A percentile compares a stretch with the other conserved stretches of the same genome.
phyloP scores from a whole-genome alignment of 176 grass and related monocot species.

The Otatea glauca region DNA sequence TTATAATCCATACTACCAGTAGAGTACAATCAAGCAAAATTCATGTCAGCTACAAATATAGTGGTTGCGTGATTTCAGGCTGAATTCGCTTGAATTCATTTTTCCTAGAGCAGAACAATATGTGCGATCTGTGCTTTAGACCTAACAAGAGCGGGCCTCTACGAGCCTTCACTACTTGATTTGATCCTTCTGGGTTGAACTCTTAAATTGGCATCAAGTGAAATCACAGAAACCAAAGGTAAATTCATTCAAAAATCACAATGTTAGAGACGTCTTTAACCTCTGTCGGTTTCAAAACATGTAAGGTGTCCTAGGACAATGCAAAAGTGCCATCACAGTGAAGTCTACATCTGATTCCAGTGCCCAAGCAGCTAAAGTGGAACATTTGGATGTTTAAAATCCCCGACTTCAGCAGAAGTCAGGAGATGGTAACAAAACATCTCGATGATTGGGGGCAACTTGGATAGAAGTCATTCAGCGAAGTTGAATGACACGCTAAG shows the following conservation, averaged over 20 bases:
- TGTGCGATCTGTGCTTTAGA: background rate
- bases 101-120: background rate
- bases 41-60: background rate
- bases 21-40: background rate
- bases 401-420: too few relatives aligned
- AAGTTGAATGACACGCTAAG: background rate
- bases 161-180: background rate
- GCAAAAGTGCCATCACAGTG: background rate
- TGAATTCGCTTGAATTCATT: conserved; percentile 6
- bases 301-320: background rate
- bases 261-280: background rate
- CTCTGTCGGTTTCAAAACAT: background rate
- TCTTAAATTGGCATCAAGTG: background rate
- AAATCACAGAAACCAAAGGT: background rate
- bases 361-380: background rate
- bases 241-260: background rate
- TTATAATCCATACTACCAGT: background rate
- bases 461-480: background rate
- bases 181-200: background rate
- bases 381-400: background rate
- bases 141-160: background rate
- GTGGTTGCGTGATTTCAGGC: background rate
- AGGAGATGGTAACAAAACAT: too few relatives aligned
- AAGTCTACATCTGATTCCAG: background rate
- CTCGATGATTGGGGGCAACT: background rate